A percentile compares a stretch with the other conserved stretches of the same genome.
These are phyloP conservation scores for Fagopyrum esculentum DNA, from an alignment of 148 eudicot genomes.

Conservation along the genomic window DNA sequence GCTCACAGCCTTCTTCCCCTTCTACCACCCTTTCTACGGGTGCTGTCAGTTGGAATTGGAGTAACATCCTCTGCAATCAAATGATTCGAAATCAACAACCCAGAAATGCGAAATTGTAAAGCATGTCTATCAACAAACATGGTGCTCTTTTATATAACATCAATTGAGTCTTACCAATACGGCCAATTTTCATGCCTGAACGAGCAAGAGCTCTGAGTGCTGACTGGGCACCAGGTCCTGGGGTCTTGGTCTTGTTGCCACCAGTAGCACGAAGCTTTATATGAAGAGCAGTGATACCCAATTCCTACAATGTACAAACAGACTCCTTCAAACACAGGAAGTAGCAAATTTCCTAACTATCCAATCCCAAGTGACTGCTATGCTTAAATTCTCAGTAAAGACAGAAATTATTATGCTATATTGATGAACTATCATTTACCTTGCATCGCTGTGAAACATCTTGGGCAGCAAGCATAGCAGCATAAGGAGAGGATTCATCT, in stretches of 20 bases:
- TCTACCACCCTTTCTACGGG: constrained; percentile 13
- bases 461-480: constrained; percentile 93
- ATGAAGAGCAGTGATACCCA: constrained; percentile 76
- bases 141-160: too few relatives aligned
- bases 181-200: constrained; percentile 84
- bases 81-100: neutral
- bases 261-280: constrained; percentile 86
- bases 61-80: constrained; percentile 17
- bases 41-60: constrained; percentile 12
- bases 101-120: neutral
- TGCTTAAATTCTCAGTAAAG: neutral
- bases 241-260: constrained; percentile 85
- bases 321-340: neutral
- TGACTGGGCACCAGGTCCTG: constrained; percentile 91
- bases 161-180: constrained; percentile 45
- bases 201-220: constrained; percentile 82
- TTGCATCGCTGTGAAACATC: constrained; percentile 77
- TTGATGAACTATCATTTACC: constrained; percentile 20
- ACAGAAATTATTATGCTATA: neutral
- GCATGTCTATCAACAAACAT: too few relatives aligned
- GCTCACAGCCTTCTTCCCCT: constrained; percentile 15
- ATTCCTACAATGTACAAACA: constrained; percentile 32
- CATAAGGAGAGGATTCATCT: constrained; percentile 86
- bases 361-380: neutral
- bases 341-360: neutral